A percentile compares a stretch with the other conserved stretches of the same genome.
phyloP scores from a whole-genome alignment of 345 rosid genomes.

The Erysimum cheiranthoides region DNA sequence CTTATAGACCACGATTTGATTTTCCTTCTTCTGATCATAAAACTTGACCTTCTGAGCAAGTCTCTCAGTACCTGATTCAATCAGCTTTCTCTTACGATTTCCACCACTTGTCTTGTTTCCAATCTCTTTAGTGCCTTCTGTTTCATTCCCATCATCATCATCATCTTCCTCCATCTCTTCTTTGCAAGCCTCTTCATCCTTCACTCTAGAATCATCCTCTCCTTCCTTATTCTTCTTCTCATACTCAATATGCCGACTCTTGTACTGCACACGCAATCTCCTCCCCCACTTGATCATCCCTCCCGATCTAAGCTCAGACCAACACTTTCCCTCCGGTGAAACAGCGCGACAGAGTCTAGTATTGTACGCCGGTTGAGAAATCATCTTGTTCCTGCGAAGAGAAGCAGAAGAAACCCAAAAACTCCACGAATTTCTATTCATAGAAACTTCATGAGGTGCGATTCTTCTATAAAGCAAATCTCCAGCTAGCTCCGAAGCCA shows the following conservation, averaged over 20 bases:
- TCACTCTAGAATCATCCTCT: constrained; percentile 23
- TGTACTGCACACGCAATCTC: constrained; percentile 64
- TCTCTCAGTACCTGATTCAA: constrained; percentile 32
- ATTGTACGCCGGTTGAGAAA: constrained; percentile 34
- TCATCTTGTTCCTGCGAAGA: constrained; percentile 32
- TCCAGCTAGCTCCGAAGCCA: constrained; percentile 61
- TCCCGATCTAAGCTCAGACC: constrained; percentile 55
- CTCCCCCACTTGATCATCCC: constrained; percentile 79
- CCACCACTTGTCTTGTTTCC: constrained; percentile 2
- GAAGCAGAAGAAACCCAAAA: constrained; percentile 63
- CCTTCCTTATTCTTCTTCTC: constrained; percentile 17
- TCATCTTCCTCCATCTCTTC: constrained; percentile 29
- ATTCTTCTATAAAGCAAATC: constrained; percentile 70
- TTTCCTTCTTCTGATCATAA: constrained; percentile 44
- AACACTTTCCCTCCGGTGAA: constrained; percentile 54
- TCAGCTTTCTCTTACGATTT: constrained; percentile 52
- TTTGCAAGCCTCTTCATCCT: constrained; percentile 36
- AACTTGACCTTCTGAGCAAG: constrained; percentile 43
- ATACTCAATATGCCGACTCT: constrained; percentile 40
- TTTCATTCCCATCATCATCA: constrained; percentile 36
- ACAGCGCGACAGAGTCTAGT: constrained; percentile 30
- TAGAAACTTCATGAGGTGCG: constrained; percentile 57
- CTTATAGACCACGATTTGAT: constrained; percentile 51
- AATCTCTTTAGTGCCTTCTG: constrained; percentile 9
- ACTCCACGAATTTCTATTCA: constrained; percentile 51